Base-by-base conservation (phyloP, 257 asterid genomes). In the Parsonsia alboflavescens region DNA sequence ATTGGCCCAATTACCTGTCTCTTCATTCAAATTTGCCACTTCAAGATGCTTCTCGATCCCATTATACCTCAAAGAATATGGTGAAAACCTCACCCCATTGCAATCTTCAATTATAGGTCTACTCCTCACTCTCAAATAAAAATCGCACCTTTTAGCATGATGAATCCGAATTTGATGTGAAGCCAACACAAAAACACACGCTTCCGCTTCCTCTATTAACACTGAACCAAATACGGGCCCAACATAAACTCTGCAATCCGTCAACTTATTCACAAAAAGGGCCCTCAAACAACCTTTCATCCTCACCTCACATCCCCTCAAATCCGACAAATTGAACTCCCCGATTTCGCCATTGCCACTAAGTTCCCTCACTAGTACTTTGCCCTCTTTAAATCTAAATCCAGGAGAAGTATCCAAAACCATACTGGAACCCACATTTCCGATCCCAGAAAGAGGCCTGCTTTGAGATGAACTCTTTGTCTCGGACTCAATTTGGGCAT, bases 61-160 rank as follows among this genome's bases (percentile, higher is more conserved):
- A 44, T 79, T 70, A 73, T 91, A 93, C 53, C 73, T 84, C 86
- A 93, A 85, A 70, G 91, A 80, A 76, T 87, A 91, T 0, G 98
- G 96, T 45, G 96, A 95, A 80, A 91, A 86, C 66, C 91, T 82
- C 74, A 88, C 89, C 70, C 88, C 89, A 62, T 26, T 71, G 73
- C 96, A 67, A 65, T 93, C 93, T 86, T 93, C 98, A 67, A 93
- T 88, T 68, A 91, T 91, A n/a, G 98, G 96, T 73, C 96, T 89
- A 81, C 98, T 93, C 84, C 97, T 85, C 45, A 75, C 93, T 11
- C 96, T 84, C 73, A 89, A 88, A 80, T 93, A 88, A 78, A 91
- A 93, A 81, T 87, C 96, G 52, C 97, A 93, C 13, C 76, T 69
- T 73, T 84, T 86, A 2, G 96, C 92, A 53, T 86, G 82, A 71